Conservation (phyloP, 108 stramenopile genomes). For the Ochromonas danica region DNA sequence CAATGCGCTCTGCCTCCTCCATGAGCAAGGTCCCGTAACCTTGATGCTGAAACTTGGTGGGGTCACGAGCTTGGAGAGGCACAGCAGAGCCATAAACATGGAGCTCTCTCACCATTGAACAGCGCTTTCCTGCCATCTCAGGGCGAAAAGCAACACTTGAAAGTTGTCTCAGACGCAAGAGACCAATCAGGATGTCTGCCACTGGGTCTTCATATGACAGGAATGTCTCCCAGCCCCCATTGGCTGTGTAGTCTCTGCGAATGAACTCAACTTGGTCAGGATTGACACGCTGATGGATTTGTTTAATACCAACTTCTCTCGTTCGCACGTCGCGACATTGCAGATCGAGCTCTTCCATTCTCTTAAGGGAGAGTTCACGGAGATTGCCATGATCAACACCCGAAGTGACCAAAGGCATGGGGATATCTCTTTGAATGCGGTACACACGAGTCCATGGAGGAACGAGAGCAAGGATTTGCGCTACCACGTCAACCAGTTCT, state of each 20-base stretch:
- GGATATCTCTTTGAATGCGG: conserved; percentile 91
- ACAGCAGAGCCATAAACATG: conserved; percentile 96
- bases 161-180: conserved; percentile 62
- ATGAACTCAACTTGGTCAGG: conserved; percentile 89
- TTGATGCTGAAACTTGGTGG: conserved; percentile 89
- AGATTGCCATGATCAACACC: conserved; percentile 93
- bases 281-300: conserved; percentile 77
- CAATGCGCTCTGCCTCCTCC: conserved; percentile 92
- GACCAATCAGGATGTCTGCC: conserved; percentile 79
- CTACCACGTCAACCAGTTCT: conserved; percentile 85
- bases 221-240: conserved; percentile 93
- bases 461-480: conserved; percentile 76
- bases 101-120: conserved; percentile 79
- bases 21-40: conserved; percentile 89
- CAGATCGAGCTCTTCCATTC: conserved; percentile 77
- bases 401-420: conserved; percentile 87
- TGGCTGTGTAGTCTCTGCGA: conserved; percentile 83
- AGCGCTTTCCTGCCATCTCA: conserved; percentile 64
- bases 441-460: conserved; percentile 95
- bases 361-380: conserved; percentile 74
- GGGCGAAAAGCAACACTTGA: conserved; percentile 64
- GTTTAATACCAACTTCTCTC: conserved; percentile 89
- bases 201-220: conserved; percentile 84
- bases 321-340: conserved; percentile 88
- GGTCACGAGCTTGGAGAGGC: conserved; percentile 76